A percentile compares a stretch with the other conserved stretches of the same genome.
Evolutionary conservation across 2,329 filamentous ascomycete species (phyloP).

Genomic region (Fusarium miscanthi): DNA sequence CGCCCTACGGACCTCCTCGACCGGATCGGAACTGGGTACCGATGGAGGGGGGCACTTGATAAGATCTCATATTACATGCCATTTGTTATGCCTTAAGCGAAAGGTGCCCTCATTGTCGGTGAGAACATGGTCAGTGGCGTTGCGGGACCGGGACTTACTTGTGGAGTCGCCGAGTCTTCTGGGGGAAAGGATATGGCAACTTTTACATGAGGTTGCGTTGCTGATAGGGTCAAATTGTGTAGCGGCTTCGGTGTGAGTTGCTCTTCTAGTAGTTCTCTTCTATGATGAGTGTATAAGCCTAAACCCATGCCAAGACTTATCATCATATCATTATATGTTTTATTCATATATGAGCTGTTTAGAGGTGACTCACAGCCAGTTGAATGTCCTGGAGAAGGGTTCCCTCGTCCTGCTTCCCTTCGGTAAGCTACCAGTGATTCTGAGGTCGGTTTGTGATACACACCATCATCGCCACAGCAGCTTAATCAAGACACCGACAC

Average conservation of each 20-base stretch:
- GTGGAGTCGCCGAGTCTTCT: not conserved
- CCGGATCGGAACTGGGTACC: conserved; percentile 29
- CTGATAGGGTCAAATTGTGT: not conserved
- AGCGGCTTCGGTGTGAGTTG: not conserved
- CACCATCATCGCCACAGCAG: not conserved
- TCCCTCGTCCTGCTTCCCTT: not conserved
- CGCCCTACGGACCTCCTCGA: conserved; percentile 19
- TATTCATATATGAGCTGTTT: not conserved
- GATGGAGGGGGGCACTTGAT: conserved; percentile 7
- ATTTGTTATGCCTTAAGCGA: not conserved
- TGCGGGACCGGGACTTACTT: conserved; percentile 25
- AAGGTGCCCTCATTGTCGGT: not conserved
- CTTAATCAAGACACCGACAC: not conserved
- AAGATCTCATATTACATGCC: not conserved
- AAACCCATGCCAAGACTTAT: not conserved
- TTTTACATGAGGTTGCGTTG: conserved; percentile 1
- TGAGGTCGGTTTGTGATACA: not conserved
- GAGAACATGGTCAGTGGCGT: conserved; percentile 13
- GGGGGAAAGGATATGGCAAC: not conserved
- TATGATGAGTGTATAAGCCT: not conserved
- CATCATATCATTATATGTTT: not conserved
- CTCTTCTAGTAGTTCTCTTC: not conserved
- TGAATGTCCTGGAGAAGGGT: not conserved
- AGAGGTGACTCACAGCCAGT: not conserved
- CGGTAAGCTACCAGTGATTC: not conserved